Evolutionary conservation across 1,284 basidiomycete genomes (phyloP).

Genomic region (Coniferiporia sulphurascens): DNA sequence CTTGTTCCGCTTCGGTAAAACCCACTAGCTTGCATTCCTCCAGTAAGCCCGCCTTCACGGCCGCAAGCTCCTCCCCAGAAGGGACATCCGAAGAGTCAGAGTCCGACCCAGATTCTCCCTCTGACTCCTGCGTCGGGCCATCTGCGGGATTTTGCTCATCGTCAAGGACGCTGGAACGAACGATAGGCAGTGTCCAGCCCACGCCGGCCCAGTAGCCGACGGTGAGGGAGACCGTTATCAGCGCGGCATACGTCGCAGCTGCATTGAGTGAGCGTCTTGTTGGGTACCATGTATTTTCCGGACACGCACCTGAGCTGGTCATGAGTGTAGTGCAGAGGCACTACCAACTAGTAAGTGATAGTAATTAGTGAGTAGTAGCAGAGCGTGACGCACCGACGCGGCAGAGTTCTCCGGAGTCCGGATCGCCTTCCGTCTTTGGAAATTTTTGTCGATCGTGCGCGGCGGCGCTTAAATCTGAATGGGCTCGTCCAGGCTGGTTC

Average conservation of each 20-base stretch:
- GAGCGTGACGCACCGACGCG: too few relatives aligned
- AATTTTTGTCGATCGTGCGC: too few relatives aligned
- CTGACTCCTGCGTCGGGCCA: not conserved
- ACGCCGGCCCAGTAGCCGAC: conserved; percentile 26
- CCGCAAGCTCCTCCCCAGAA: conserved; percentile 32
- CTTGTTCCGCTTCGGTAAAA: not conserved
- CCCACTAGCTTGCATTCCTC: conserved; percentile 50
- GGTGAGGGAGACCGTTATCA: conserved; percentile 17
- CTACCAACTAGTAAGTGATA: not conserved
- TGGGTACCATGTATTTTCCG: not conserved
- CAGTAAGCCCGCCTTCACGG: conserved; percentile 38
- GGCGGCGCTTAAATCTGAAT: too few relatives aligned
- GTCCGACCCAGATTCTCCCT: conserved; percentile 12
- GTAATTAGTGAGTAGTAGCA: too few relatives aligned
- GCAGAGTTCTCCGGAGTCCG: too few relatives aligned
- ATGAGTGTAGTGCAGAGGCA: not conserved
- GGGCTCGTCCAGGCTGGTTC: too few relatives aligned
- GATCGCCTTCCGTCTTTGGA: too few relatives aligned
- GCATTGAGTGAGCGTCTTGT: not conserved
- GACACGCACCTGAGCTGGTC: not conserved
- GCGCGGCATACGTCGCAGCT: conserved; percentile 16
- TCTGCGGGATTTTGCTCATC: not conserved
- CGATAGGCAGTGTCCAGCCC: conserved; percentile 14
- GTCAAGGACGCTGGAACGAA: conserved; percentile 8
- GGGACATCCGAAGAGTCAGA: conserved; percentile 20